Conservation (phyloP, 768 basidiomycete genomes). For the Mycena amicta region DNA sequence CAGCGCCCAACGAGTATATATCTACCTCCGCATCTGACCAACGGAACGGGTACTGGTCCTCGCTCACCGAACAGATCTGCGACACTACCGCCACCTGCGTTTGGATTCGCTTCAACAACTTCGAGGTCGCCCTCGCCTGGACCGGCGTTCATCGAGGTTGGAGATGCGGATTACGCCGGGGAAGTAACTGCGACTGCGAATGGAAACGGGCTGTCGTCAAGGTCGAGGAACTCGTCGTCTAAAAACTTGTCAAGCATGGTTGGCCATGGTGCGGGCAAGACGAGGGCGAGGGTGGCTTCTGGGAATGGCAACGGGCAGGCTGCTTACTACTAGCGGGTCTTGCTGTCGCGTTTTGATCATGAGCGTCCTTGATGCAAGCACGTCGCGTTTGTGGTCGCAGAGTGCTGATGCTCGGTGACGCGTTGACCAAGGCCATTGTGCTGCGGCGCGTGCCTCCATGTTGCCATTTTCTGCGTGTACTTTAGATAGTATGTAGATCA, state of each 20-base stretch:
- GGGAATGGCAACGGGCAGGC: too few relatives aligned
- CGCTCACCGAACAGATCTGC: constrained; percentile 42
- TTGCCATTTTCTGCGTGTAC: too few relatives aligned
- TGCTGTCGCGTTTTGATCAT: too few relatives aligned
- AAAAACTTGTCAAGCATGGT: constrained; percentile 59
- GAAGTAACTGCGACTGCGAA: too few relatives aligned
- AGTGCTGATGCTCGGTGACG: too few relatives aligned
- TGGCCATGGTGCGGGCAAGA: not conserved
- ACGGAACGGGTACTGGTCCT: constrained; percentile 19
- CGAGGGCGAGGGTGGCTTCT: not conserved
- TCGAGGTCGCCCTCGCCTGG: constrained; percentile 54
- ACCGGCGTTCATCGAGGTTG: constrained; percentile 42
- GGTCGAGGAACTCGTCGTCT: constrained; percentile 70
- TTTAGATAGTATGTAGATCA: too few relatives aligned
- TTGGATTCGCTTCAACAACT: constrained; percentile 40
- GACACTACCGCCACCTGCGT: constrained; percentile 40
- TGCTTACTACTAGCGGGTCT: too few relatives aligned
- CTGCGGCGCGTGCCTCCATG: too few relatives aligned
- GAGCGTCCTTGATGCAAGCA: too few relatives aligned
- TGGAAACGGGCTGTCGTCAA: constrained; percentile 40
- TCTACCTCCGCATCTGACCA: not conserved
- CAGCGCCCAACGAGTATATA: not conserved
- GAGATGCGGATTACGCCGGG: constrained; percentile 25
- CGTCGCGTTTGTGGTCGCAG: too few relatives aligned
- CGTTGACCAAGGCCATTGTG: too few relatives aligned